A percentile compares a stretch with the other conserved stretches of the same genome.
These are phyloP conservation scores for Ogataea pini DNA, from an alignment of 805 yeast genomes.

Conservation along the genomic window DNA sequence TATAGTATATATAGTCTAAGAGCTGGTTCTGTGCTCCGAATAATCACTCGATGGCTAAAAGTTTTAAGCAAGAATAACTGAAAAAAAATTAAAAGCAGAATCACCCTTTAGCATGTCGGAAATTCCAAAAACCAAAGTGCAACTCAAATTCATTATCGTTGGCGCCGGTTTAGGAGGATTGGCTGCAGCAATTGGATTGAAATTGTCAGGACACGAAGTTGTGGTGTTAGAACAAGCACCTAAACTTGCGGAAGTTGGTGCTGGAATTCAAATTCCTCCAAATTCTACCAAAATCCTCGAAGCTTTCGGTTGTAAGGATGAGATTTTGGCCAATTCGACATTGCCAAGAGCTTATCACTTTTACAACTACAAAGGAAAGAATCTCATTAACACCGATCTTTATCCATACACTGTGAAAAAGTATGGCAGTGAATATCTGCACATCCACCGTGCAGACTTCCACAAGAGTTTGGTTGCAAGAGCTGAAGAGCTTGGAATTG, in stretches of 20 bases:
- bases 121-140: conserved; percentile 5
- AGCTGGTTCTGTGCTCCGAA: neutral
- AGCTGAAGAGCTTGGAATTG: conserved; percentile 13
- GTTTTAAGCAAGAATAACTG: neutral
- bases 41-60: conserved; percentile 5
- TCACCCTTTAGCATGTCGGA: neutral
- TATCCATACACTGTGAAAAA: conserved; percentile 16
- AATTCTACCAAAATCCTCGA: conserved; percentile 19
- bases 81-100: neutral
- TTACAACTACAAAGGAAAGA: conserved; percentile 17
- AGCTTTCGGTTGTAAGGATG: conserved; percentile 13
- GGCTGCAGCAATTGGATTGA: conserved; percentile 30
- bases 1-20: conserved; percentile 4
- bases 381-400: conserved; percentile 11
- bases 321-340: conserved; percentile 10
- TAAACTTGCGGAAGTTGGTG: conserved; percentile 22
- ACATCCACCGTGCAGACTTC: conserved; percentile 22
- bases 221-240: conserved; percentile 31
- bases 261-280: conserved; percentile 25
- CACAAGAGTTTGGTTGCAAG: conserved; percentile 14
- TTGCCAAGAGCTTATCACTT: conserved; percentile 17
- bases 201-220: conserved; percentile 29
- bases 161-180: conserved; percentile 38
- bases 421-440: conserved; percentile 17
- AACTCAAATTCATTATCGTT: conserved; percentile 23